Percentiles rank a stretch among this genome's conserved stretches.
phyloP scores from a whole-genome alignment of 2,329 filamentous ascomycete species.

The Gnomoniopsis sp. region DNA sequence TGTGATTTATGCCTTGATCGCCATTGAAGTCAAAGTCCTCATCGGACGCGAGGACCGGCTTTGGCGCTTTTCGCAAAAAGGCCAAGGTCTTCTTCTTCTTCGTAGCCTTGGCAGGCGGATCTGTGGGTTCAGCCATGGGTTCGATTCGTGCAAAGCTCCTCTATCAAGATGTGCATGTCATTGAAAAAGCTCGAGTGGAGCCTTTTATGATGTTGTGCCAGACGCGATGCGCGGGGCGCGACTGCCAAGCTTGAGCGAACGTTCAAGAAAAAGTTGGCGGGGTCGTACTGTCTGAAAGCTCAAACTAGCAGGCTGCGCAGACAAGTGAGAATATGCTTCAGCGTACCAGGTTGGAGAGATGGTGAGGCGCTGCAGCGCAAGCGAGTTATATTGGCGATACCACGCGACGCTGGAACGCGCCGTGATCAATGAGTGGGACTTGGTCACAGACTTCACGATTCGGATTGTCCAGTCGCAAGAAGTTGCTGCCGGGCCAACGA shows the following conservation, averaged over 20 bases:
- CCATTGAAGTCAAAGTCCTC: not conserved
- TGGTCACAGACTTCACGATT: not conserved
- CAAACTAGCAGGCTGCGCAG: not conserved
- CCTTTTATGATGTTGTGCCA: not conserved
- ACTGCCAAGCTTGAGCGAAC: not conserved
- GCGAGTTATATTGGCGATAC: not conserved
- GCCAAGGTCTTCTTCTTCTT: constrained; percentile 25
- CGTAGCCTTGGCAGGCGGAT: constrained; percentile 6
- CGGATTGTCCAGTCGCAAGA: not conserved
- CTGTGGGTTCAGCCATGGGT: not conserved
- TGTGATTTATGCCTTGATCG: constrained; percentile 13
- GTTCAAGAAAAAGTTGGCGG: not conserved
- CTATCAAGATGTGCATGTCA: too few relatives aligned
- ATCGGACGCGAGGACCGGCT: not conserved
- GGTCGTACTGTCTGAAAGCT: not conserved
- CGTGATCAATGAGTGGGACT: constrained; percentile 4
- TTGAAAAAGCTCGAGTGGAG: not conserved
- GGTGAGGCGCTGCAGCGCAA: not conserved
- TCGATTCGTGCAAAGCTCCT: not conserved
- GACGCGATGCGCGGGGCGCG: not conserved
- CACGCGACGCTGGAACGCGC: not conserved
- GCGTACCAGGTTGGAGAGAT: not conserved
- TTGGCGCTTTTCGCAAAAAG: constrained; percentile 21
- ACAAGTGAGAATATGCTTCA: not conserved
- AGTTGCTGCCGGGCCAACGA: constrained; percentile 11